Base-by-base conservation (phyloP, 495 filamentous ascomycete species). In the Collariella sp. region DNA sequence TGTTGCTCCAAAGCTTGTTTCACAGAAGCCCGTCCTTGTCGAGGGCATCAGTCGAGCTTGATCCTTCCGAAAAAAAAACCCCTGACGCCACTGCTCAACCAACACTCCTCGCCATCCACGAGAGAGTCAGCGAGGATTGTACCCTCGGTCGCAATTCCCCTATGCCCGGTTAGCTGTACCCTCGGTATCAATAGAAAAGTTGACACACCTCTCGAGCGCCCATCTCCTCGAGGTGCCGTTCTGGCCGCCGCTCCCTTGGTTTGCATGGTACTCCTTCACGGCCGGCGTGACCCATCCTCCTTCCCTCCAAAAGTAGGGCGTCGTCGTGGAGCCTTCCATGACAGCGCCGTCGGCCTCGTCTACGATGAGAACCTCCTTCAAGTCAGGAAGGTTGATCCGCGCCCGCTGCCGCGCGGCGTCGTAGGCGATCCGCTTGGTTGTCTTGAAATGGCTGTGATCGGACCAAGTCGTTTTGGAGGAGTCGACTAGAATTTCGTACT, bases 241-340 rank as follows among this genome's bases (percentile, higher is more conserved):
- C 63, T 93, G 87, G 1, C 93, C 91, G 42, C 91, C 91, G 57
- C 79, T 79, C 11, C 71, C 70, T n/a, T 51, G 46, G 5, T 58
- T 48, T 15, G 40, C 13, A 33, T 47, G 40, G 40, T 64, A 70
- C 18, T 59, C 38, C n/a, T 29, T 45, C 3, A 82, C 69, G 2
- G 68, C 62, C 0, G 86, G 85, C 22, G 85, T 88, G 0, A 85
- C 74, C 87, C 87, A 89, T 55, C 63, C 68, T 1, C 79, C 80
- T 13, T 72, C 69, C 43, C 84, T 78, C 75, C 78, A 84, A 58
- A 96, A 87, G 65, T 89, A 95, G 1, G 86, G 80, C 12, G 83
- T 93, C 2, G 86, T 88, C 24, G 86, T 79, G 58, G 83, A 89
- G 16, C 88, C 88, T 64, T 98, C 93, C 84, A 94, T 94, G 9